Percentiles rank a stretch among this genome's conserved stretches.
phyloP scores from a whole-genome alignment of 2,329 filamentous ascomycete species.

The Pseudogymnoascus sp. region DNA sequence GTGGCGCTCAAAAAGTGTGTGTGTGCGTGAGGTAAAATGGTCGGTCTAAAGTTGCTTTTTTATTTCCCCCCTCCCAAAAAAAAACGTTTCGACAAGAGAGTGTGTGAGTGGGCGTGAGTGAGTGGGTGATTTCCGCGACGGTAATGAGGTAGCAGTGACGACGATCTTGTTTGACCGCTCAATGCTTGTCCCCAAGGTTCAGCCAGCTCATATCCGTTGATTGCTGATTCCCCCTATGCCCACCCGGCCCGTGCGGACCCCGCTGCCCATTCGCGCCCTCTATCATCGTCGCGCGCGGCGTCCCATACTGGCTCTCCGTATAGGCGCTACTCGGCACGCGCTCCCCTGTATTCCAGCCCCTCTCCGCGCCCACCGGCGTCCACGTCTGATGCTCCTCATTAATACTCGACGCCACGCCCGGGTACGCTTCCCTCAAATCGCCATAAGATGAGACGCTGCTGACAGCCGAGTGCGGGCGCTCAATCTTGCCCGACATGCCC shows the following conservation, averaged over 20 bases:
- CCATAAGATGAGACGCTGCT: conserved; percentile 24
- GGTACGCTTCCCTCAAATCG: conserved; percentile 41
- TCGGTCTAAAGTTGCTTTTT: conserved; percentile 3
- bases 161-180: not conserved
- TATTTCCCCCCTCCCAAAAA: not conserved
- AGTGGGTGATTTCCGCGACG: not conserved
- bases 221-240: conserved; percentile 36
- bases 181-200: conserved; percentile 49
- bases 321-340: conserved; percentile 47
- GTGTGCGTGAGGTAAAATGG: not conserved
- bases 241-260: conserved; percentile 11
- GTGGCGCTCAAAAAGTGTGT: not conserved
- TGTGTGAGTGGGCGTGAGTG: not conserved
- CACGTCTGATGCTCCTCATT: conserved; percentile 41
- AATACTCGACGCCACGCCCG: conserved; percentile 54
- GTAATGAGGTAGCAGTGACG: not conserved
- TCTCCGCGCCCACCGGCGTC: conserved; percentile 19
- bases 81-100: not conserved
- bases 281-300: conserved; percentile 26
- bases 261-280: not conserved
- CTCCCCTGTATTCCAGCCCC: conserved; percentile 38
- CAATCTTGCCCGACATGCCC: conserved; percentile 53
- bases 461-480: conserved; percentile 43
- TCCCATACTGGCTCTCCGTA: conserved; percentile 37
- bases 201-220: conserved; percentile 67